These are phyloP conservation scores for Penicillium sp. DNA, from an alignment of 2,329 filamentous ascomycete genomes.

Conservation along the genomic window DNA sequence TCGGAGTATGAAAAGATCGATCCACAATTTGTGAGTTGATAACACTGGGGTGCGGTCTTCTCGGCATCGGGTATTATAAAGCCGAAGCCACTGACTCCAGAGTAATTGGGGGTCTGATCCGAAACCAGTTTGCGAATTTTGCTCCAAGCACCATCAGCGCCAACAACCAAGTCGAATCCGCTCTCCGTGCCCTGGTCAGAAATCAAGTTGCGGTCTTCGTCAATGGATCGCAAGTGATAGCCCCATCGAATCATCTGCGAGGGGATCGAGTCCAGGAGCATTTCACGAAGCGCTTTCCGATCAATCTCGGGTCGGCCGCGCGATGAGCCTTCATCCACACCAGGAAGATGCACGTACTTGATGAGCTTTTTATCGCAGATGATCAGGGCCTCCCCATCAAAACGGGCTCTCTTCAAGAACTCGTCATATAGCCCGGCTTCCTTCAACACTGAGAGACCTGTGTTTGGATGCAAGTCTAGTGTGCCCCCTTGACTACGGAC, in stretches of 20 bases:
- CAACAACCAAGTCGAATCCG: slow-evolving; percentile 28
- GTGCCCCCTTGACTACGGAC: slow-evolving; percentile 26
- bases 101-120: slow-evolving; percentile 22
- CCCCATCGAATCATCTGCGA: slow-evolving; percentile 24
- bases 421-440: slow-evolving; percentile 25
- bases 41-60: slow-evolving; percentile 16
- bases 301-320: slow-evolving; percentile 29
- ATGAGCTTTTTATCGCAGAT: slow-evolving; percentile 21
- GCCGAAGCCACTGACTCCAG: slow-evolving; percentile 18
- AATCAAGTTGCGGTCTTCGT: slow-evolving; percentile 8
- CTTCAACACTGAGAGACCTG: slow-evolving; percentile 24
- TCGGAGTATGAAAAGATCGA: slow-evolving; percentile 25
- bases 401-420: slow-evolving; percentile 25
- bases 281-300: slow-evolving; percentile 20
- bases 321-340: slow-evolving; percentile 12
- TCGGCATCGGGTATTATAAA: slow-evolving; percentile 22
- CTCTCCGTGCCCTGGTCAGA: slow-evolving; percentile 15
- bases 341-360: slow-evolving; percentile 11
- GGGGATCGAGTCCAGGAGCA: slow-evolving; percentile 27
- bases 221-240: slow-evolving; percentile 21
- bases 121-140: slow-evolving; percentile 27
- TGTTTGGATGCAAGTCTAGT: slow-evolving; percentile 29
- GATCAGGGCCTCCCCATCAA: slow-evolving; percentile 17
- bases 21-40: slow-evolving; percentile 13
- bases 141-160: slow-evolving; percentile 31